These are phyloP conservation scores for Globisporangium paddicum DNA, from an alignment of 352 stramenopile genomes.

Conservation along the genomic window DNA sequence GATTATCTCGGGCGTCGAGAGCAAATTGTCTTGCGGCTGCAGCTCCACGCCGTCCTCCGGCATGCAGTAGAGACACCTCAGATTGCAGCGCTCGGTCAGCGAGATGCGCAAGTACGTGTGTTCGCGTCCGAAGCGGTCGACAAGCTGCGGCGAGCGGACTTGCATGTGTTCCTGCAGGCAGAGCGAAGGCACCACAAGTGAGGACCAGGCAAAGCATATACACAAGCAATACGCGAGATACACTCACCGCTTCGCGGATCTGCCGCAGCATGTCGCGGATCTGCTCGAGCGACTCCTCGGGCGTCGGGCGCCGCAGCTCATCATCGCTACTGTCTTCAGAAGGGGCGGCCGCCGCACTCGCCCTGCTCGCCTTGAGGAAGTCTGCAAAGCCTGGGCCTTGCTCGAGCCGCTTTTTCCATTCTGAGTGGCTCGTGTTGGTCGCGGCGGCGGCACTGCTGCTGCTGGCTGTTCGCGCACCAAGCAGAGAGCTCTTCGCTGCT, in stretches of 20 bases:
- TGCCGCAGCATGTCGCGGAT: constrained; percentile 23
- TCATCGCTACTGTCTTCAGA: constrained; percentile 1
- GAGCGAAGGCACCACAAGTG: not conserved
- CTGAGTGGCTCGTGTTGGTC: not conserved
- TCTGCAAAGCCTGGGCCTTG: constrained; percentile 30
- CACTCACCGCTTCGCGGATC: constrained; percentile 12
- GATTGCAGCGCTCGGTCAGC: constrained; percentile 95
- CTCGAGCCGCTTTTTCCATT: constrained; percentile 30
- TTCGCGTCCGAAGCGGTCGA: constrained; percentile 86
- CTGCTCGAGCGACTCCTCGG: constrained; percentile 23
- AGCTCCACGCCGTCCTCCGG: constrained; percentile 91
- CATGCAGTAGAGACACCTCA: constrained; percentile 97
- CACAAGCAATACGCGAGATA: not conserved
- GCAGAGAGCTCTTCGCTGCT: not conserved
- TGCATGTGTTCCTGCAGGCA: constrained; percentile 8
- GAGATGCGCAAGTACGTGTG: constrained; percentile 97
- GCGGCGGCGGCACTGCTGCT: not conserved
- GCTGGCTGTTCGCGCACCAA: not conserved
- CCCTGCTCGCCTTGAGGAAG: constrained; percentile 21
- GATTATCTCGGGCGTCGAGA: constrained; percentile 92
- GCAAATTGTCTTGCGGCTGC: constrained; percentile 64
- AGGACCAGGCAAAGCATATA: not conserved
- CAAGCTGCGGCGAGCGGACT: constrained; percentile 20
- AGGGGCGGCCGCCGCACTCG: not conserved
- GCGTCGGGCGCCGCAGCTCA: constrained; percentile 3